Evolutionary conservation across 2,329 filamentous ascomycete species (phyloP).

Genomic region (Chalaropsis ovoidea): DNA sequence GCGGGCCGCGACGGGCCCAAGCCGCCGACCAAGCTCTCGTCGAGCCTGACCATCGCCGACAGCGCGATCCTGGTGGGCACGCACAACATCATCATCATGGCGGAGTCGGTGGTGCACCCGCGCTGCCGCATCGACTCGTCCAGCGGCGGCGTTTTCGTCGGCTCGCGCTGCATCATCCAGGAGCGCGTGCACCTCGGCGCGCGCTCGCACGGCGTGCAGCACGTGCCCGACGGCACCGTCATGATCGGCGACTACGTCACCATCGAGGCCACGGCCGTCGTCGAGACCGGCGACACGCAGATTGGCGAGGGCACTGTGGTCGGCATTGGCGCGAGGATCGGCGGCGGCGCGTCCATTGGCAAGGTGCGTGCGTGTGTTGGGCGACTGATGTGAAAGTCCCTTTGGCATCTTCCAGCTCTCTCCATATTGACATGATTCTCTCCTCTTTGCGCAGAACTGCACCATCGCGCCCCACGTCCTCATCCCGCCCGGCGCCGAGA

Average conservation of each 20-base stretch:
- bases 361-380: constrained; percentile 47
- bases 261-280: constrained; percentile 47
- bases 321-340: constrained; percentile 50
- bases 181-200: constrained; percentile 55
- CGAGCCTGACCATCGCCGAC: constrained; percentile 51
- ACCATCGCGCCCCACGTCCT: constrained; percentile 57
- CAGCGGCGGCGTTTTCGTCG: constrained; percentile 67
- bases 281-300: constrained; percentile 54
- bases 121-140: constrained; percentile 69
- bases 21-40: constrained; percentile 52
- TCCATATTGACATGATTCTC: neutral
- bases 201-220: constrained; percentile 26
- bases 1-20: constrained; percentile 45
- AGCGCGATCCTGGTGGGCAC: constrained; percentile 56
- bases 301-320: constrained; percentile 52
- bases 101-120: constrained; percentile 76
- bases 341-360: constrained; percentile 51
- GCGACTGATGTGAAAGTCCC: neutral
- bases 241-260: constrained; percentile 51
- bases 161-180: constrained; percentile 69
- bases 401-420: neutral
- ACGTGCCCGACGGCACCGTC: constrained; percentile 40
- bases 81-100: constrained; percentile 66
- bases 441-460: constrained; percentile 46
- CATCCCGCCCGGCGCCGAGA: constrained; percentile 45